Evolutionary conservation across 805 yeast genomes (phyloP).

Genomic region (Yamadazyma takamatsuzukensis): DNA sequence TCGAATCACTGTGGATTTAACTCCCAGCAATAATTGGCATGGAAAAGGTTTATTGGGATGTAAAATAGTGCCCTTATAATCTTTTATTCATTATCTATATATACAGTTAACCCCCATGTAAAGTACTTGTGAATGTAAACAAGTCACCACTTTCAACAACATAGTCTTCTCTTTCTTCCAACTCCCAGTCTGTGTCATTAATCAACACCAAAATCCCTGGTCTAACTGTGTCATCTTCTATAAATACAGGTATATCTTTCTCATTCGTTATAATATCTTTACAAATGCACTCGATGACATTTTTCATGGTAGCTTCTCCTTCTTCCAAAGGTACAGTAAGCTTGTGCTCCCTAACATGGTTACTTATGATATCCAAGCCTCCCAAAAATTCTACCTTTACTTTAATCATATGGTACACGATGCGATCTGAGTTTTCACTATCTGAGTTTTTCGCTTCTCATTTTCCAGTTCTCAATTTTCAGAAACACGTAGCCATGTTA

Average conservation of each 20-base stretch:
- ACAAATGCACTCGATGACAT: slow-evolving; percentile 55
- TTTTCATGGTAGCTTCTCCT: slow-evolving; percentile 42
- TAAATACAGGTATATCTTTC: slow-evolving; percentile 67
- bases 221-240: slow-evolving; percentile 77
- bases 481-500: neutral
- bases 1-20: slow-evolving; percentile 16
- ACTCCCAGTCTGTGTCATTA: slow-evolving; percentile 96
- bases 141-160: slow-evolving; percentile 72
- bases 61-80: slow-evolving; percentile 43
- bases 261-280: slow-evolving; percentile 53
- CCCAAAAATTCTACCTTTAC: slow-evolving; percentile 54
- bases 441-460: slow-evolving; percentile 1
- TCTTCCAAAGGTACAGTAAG: slow-evolving; percentile 42
- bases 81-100: neutral
- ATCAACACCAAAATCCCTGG: slow-evolving; percentile 91
- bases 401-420: slow-evolving; percentile 16
- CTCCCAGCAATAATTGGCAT: slow-evolving; percentile 55
- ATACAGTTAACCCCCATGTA: slow-evolving; percentile 77
- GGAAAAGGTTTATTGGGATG: slow-evolving; percentile 74
- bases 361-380: slow-evolving; percentile 80
- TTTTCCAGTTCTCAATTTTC: neutral
- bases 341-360: slow-evolving; percentile 51
- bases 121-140: slow-evolving; percentile 84
- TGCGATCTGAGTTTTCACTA: slow-evolving; percentile 3
- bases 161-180: slow-evolving; percentile 84